These are phyloP conservation scores for Aspergillus pseudoterreus DNA, from an alignment of 2,329 filamentous ascomycete genomes.

Conservation along the genomic window DNA sequence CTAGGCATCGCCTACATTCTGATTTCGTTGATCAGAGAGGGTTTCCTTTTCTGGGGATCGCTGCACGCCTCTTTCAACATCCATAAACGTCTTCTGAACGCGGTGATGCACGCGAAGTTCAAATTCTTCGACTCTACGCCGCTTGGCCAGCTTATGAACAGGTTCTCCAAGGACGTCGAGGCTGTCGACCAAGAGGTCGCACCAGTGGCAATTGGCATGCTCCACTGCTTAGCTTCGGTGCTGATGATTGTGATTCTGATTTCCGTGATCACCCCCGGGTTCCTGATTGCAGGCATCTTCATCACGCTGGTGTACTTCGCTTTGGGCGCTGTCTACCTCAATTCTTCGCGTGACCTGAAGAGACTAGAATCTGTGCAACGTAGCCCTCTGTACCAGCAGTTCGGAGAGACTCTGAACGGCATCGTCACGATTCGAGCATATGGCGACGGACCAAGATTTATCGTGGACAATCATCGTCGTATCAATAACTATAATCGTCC, in stretches of 20 bases:
- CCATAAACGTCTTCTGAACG: slow-evolving; percentile 71
- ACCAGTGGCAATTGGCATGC: slow-evolving; percentile 75
- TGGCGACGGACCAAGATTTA: slow-evolving; percentile 87
- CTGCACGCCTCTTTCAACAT: slow-evolving; percentile 81
- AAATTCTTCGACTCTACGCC: slow-evolving; percentile 97
- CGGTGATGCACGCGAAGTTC: slow-evolving; percentile 86
- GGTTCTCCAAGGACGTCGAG: slow-evolving; percentile 97
- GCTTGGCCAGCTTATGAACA: slow-evolving; percentile 93
- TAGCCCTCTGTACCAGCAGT: slow-evolving; percentile 95
- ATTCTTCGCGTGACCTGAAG: slow-evolving; percentile 91
- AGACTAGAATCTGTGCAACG: slow-evolving; percentile 89
- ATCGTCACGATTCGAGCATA: slow-evolving; percentile 97
- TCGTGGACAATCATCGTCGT: slow-evolving; percentile 80
- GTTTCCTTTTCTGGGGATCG: slow-evolving; percentile 89
- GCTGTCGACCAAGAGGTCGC: slow-evolving; percentile 94
- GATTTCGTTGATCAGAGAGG: slow-evolving; percentile 78
- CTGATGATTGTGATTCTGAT: slow-evolving; percentile 86
- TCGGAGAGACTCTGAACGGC: slow-evolving; percentile 89
- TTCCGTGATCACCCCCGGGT: slow-evolving; percentile 81
- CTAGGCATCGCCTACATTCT: slow-evolving; percentile 74
- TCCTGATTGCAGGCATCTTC: slow-evolving; percentile 80
- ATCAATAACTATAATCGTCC: slow-evolving; percentile 90
- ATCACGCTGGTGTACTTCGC: slow-evolving; percentile 80
- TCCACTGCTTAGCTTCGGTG: slow-evolving; percentile 65
- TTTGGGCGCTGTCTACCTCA: slow-evolving; percentile 83